These are phyloP conservation scores for Linum tenue DNA, from an alignment of 345 rosid species.

Conservation along the genomic window DNA sequence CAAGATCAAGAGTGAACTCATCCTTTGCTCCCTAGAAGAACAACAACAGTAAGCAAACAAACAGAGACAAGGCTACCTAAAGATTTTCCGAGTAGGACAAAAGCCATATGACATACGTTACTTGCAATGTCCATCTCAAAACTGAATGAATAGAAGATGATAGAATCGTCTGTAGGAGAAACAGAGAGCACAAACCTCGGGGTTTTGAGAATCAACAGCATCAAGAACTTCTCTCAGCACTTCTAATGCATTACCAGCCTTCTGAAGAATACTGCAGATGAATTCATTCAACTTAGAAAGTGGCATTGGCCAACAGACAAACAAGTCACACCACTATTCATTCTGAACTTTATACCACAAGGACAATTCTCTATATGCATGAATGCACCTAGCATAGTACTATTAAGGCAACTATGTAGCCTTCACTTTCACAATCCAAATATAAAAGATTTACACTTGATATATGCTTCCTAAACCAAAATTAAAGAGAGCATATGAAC, in stretches of 20 bases:
- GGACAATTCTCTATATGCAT: not conserved
- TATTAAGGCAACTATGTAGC: too few relatives aligned
- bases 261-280: constrained; percentile 63
- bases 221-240: constrained; percentile 83
- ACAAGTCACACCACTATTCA: not conserved
- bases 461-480: too few relatives aligned
- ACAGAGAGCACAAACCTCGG: constrained; percentile 37
- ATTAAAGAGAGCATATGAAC: not conserved
- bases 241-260: constrained; percentile 78
- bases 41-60: constrained; percentile 10
- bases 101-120: not conserved
- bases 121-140: not conserved
- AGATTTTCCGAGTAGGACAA: constrained; percentile 2
- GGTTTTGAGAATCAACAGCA: constrained; percentile 70
- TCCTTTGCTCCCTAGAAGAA: constrained; percentile 66
- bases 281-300: constrained; percentile 12
- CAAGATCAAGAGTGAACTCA: constrained; percentile 97
- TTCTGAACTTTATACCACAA: not conserved
- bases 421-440: too few relatives aligned
- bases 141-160: not conserved
- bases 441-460: too few relatives aligned
- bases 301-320: not conserved
- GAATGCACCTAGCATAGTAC: not conserved
- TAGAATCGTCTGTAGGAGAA: not conserved
- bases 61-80: not conserved